These are phyloP conservation scores for Nothopassalora personata DNA, from an alignment of 2,329 filamentous ascomycete species.

Conservation along the genomic window DNA sequence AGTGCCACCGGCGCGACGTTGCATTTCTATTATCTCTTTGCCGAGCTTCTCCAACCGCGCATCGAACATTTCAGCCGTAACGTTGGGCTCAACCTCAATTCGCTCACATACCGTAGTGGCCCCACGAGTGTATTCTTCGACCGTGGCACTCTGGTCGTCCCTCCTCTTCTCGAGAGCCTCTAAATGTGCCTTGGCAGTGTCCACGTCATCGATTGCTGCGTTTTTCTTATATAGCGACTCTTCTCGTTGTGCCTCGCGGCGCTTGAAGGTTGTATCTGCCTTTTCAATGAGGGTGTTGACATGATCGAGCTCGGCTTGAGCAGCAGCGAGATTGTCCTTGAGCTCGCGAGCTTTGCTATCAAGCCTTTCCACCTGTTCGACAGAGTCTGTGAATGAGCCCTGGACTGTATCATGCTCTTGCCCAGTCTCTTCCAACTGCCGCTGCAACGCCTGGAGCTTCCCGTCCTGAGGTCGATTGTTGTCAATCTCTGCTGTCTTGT, in stretches of 20 bases:
- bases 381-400: constrained; percentile 46
- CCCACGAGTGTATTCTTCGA: constrained; percentile 22
- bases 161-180: constrained; percentile 26
- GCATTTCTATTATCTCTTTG: constrained; percentile 19
- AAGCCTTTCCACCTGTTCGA: constrained; percentile 41
- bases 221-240: constrained; percentile 41
- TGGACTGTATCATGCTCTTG: constrained; percentile 41
- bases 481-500: constrained; percentile 61
- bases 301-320: constrained; percentile 25
- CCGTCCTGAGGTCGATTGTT: constrained; percentile 58
- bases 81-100: constrained; percentile 27
- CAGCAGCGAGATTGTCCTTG: constrained; percentile 31
- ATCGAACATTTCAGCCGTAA: constrained; percentile 31
- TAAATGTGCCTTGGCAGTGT: constrained; percentile 30
- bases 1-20: constrained; percentile 29
- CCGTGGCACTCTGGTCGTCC: constrained; percentile 25
- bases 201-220: constrained; percentile 33
- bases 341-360: constrained; percentile 32
- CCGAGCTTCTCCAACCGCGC: constrained; percentile 9
- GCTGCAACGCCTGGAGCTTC: constrained; percentile 38
- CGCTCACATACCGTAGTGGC: constrained; percentile 24
- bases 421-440: constrained; percentile 53
- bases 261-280: constrained; percentile 28
- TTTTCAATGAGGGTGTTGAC: constrained; percentile 26
- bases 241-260: constrained; percentile 31